These are phyloP conservation scores for Geosmithia putterillii DNA, from an alignment of 2,329 filamentous ascomycete genomes.

Conservation along the genomic window DNA sequence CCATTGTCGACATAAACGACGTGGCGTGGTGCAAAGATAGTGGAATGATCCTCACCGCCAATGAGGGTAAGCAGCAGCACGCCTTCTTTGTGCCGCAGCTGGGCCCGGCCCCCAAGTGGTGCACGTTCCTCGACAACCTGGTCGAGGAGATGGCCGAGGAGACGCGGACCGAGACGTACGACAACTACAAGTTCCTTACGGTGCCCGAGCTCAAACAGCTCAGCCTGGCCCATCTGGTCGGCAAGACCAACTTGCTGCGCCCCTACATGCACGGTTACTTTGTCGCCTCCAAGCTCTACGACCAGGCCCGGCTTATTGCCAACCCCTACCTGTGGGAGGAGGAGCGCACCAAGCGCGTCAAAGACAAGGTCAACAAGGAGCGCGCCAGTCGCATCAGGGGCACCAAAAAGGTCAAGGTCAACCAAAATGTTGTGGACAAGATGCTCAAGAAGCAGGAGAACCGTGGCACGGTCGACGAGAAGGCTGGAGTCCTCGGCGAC, in stretches of 20 bases:
- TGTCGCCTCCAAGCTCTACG: conserved; percentile 87
- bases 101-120: conserved; percentile 90
- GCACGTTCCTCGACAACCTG: conserved; percentile 89
- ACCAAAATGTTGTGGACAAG: conserved; percentile 68
- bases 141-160: conserved; percentile 98
- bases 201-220: conserved; percentile 73
- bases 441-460: conserved; percentile 53
- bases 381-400: conserved; percentile 89
- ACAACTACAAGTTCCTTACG: conserved; percentile 98
- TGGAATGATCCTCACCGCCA: conserved; percentile 92
- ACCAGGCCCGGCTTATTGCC: conserved; percentile 83
- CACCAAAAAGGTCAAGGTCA: conserved; percentile 96
- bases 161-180: conserved; percentile 70
- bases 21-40: conserved; percentile 87
- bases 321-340: conserved; percentile 94
- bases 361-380: conserved; percentile 94
- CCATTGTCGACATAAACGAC: conserved; percentile 85
- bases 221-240: conserved; percentile 78
- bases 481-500: conserved; percentile 64
- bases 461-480: conserved; percentile 42
- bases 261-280: conserved; percentile 99
- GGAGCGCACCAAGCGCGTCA: conserved; percentile 78
- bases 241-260: conserved; percentile 76
- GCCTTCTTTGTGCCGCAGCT: conserved; percentile 91
- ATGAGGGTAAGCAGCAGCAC: conserved; percentile 91